Evolutionary conservation across 768 basidiomycete species (phyloP), one percentile per base, ranked within the genome.

Genomic region (Boletellus sp.): DNA sequence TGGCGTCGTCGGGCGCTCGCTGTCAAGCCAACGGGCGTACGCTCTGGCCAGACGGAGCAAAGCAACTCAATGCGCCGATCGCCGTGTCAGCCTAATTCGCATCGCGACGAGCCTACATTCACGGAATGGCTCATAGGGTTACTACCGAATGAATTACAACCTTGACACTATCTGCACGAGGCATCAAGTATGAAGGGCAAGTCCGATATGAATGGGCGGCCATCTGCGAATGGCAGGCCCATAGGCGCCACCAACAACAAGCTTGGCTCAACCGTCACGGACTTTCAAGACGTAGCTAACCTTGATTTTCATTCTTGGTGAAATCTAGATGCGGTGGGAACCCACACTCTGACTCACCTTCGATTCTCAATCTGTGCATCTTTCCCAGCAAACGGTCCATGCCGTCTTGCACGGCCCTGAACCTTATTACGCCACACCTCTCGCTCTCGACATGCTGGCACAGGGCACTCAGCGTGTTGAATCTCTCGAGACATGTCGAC

Each of bases 361-460:
- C 6, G n/a, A 54, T 52, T 4, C 43, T 47, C 42, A 68, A 38
- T 38, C 52, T 34, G 17, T 20, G 17, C 28, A 68, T 47, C 16
- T 31, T 17, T 2, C 59, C 48, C 9, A 69, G 19, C 43, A 80
- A 37, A 0, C 49, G 31, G 23, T 76, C 63, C 69, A 83, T 67
- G 1, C 66, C 63, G 7, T 63, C 59, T 43, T 71, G 64, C 19
- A 78, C 76, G 1, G 54, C 58, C 57, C 51, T 70, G 61, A 82
- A 83, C 63, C 65, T 75, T 32, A 62, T 48, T 19, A 85, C 76
- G 0, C 78, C 80, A 61, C 85, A 87, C 23, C 53, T 65, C 55
- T 77, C 79, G 58, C 79, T 82, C 70, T 87, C 84, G 28, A 87
- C 74, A 61, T 87, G 84, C 66, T 81, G 44, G 38, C 76, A 77